Evolutionary conservation across 2,329 filamentous ascomycete genomes (phyloP).

Genomic region (Neofusicoccum ribis): DNA sequence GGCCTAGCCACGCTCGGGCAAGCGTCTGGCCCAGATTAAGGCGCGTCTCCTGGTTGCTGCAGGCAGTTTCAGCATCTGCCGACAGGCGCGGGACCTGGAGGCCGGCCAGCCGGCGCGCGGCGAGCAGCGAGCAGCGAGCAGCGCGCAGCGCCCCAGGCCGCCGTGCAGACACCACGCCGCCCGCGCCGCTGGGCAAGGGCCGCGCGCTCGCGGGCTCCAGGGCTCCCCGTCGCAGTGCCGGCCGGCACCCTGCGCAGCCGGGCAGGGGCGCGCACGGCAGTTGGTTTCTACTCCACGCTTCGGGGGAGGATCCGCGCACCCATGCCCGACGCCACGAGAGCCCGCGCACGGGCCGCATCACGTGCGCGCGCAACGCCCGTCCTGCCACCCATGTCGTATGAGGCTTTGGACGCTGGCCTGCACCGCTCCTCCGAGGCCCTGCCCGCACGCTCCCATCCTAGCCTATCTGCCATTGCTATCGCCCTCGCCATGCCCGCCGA

Average conservation of each 20-base stretch:
- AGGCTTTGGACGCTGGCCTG: not conserved
- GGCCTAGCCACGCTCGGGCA: constrained; percentile 3
- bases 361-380: not conserved
- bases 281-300: not conserved
- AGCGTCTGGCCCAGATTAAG: constrained; percentile 1
- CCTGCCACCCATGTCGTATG: constrained; percentile 9
- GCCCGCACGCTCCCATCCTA: not conserved
- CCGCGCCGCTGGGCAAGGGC: no score
- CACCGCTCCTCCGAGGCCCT: not conserved
- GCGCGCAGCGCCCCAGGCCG: no score
- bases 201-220: not conserved
- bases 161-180: not conserved
- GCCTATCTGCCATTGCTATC: constrained; percentile 1
- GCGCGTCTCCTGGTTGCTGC: constrained; percentile 10
- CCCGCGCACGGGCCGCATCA: not conserved
- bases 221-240: not conserved
- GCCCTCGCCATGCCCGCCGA: constrained; percentile 6
- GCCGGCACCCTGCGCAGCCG: not conserved
- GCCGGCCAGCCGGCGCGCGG: not conserved
- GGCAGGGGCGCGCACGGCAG: not conserved
- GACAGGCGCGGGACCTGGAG: constrained; percentile 3
- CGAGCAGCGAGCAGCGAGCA: no score
- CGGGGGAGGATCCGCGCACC: not conserved
- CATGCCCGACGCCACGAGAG: not conserved
- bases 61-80: constrained; percentile 12